Evolutionary conservation across 768 basidiomycete species (phyloP).

Genomic region (Pisolithus albus): DNA sequence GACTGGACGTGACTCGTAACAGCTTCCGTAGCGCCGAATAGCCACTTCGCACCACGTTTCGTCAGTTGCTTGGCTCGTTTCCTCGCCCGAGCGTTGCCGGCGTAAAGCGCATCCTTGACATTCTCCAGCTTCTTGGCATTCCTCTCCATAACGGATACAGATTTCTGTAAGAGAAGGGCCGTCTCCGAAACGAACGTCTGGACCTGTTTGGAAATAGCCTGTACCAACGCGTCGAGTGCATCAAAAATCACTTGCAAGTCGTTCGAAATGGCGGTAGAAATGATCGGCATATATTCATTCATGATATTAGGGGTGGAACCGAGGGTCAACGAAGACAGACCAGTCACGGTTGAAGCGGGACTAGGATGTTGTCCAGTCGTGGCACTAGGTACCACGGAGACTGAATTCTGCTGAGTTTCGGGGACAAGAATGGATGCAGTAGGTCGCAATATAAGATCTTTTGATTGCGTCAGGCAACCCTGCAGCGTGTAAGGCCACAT

Average conservation of each 20-base stretch:
- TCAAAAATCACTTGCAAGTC: constrained; percentile 53
- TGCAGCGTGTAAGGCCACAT: constrained; percentile 15
- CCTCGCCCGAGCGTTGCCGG: constrained; percentile 47
- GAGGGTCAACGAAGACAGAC: constrained; percentile 24
- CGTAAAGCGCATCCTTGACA: constrained; percentile 36
- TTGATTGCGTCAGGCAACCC: constrained; percentile 24
- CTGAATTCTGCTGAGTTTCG: constrained; percentile 22
- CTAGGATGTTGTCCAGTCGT: constrained; percentile 5
- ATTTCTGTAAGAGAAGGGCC: constrained; percentile 37
- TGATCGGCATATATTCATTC: constrained; percentile 40
- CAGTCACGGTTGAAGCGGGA: constrained; percentile 10
- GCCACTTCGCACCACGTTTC: constrained; percentile 41
- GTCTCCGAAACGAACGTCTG: constrained; percentile 26
- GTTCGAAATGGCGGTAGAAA: constrained; percentile 37
- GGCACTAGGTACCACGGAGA: constrained; percentile 20
- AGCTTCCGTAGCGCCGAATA: constrained; percentile 37
- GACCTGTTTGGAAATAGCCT: constrained; percentile 42
- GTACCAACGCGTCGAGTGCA: constrained; percentile 52
- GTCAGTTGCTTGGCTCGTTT: constrained; percentile 47
- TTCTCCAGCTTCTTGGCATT: constrained; percentile 31
- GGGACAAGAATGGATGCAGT: constrained; percentile 18
- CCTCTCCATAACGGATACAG: constrained; percentile 31
- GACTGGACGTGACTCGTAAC: constrained; percentile 35
- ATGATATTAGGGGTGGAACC: constrained; percentile 44
- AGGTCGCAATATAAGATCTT: constrained; percentile 34